These are phyloP conservation scores for Physocladia obscura DNA, from an alignment of 192 early-diverging fungal species.

Conservation along the genomic window DNA sequence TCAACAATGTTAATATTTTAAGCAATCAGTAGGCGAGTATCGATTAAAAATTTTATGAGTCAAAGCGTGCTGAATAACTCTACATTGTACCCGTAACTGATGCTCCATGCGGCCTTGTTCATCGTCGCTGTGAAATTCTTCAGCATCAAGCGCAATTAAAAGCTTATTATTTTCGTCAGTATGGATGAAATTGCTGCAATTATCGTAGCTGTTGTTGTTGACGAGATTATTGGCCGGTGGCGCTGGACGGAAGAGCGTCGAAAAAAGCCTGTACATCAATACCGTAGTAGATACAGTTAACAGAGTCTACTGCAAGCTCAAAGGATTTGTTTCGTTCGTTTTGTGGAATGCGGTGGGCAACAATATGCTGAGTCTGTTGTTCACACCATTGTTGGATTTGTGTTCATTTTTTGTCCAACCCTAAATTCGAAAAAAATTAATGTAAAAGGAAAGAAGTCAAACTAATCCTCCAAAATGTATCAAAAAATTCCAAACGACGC, in stretches of 20 bases:
- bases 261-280: slow-evolving; percentile 20
- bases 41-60: not conserved
- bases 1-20: not conserved
- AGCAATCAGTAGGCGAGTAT: not conserved
- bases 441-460: no score
- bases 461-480: no score
- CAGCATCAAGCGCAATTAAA: not conserved
- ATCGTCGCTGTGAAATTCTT: slow-evolving; percentile 19
- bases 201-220: not conserved
- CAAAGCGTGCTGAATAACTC: not conserved
- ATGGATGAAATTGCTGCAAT: not conserved
- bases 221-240: not conserved
- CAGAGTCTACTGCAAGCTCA: not conserved
- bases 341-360: no score
- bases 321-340: slow-evolving; percentile 15
- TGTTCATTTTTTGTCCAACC: no score
- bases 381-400: no score
- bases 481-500: no score
- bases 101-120: slow-evolving; percentile 7
- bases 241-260: not conserved
- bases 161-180: no score
- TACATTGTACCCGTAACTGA: not conserved
- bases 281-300: slow-evolving; percentile 16
- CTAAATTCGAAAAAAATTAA: no score
- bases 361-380: no score